These are phyloP conservation scores for Pleodorina starrii DNA, from an alignment of 139 green algal genomes.

Conservation along the genomic window DNA sequence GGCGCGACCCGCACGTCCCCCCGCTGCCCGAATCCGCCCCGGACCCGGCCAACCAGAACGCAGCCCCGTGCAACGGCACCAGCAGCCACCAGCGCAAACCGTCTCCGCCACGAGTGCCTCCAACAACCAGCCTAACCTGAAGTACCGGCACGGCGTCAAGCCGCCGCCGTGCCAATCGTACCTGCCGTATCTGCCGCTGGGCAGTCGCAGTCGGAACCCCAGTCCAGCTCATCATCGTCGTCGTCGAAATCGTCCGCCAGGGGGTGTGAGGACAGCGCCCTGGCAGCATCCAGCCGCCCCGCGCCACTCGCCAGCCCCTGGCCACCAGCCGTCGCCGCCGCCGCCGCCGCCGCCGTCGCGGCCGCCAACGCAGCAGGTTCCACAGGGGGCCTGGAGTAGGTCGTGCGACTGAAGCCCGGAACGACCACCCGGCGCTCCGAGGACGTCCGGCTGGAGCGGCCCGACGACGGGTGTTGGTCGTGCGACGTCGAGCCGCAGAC, in stretches of 20 bases:
- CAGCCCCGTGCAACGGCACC: no score
- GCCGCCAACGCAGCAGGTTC: not conserved
- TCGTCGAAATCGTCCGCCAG: no score
- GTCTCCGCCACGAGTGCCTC: no score
- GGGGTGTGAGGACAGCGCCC: not conserved
- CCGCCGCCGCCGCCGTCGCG: not conserved
- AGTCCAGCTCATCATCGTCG: not conserved
- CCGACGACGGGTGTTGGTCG: no score
- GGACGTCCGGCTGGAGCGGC: no score
- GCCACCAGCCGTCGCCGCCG: not conserved
- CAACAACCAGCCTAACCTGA: no score
- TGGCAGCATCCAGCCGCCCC: not conserved
- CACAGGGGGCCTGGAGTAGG: not conserved
- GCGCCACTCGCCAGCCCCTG: not conserved
- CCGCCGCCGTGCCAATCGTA: no score
- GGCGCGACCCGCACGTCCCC: no score
- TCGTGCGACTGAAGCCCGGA: constrained; percentile 3
- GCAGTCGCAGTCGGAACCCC: not conserved
- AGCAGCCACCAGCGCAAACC: no score
- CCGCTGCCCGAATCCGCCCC: no score
- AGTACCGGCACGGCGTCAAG: no score
- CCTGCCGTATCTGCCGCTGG: not conserved
- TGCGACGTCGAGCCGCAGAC: not conserved
- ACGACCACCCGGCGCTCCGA: not conserved
- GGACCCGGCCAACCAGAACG: no score